Percentiles rank a stretch among this genome's conserved stretches.
These are phyloP conservation scores for Aspergillus kassunensis DNA, from an alignment of 495 filamentous ascomycete species.

Conservation along the genomic window DNA sequence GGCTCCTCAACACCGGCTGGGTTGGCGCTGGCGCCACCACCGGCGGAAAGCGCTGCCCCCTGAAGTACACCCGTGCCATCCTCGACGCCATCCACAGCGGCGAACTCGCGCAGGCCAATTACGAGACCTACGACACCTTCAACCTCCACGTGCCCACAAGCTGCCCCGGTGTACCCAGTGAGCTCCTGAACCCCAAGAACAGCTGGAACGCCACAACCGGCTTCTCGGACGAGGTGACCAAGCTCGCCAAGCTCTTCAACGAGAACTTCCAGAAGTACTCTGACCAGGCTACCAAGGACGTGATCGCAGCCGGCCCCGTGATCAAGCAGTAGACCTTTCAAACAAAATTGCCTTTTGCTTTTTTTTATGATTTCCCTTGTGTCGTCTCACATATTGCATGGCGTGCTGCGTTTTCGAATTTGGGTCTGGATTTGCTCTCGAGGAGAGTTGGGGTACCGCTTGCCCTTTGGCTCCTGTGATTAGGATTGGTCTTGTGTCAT, in stretches of 20 bases:
- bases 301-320: conserved; percentile 40
- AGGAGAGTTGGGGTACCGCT: conserved; percentile 11
- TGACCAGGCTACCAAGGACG: conserved; percentile 80
- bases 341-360: conserved; percentile 9
- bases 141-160: conserved; percentile 87
- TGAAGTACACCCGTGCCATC: conserved; percentile 98
- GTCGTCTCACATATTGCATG: conserved; percentile 25
- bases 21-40: conserved; percentile 92
- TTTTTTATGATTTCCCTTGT: conserved; percentile 9
- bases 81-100: conserved; percentile 96
- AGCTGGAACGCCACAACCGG: conserved; percentile 77
- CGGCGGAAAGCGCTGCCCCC: conserved; percentile 95
- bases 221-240: conserved; percentile 83
- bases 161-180: conserved; percentile 79
- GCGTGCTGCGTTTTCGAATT: conserved; percentile 23
- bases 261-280: conserved; percentile 98
- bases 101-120: conserved; percentile 84
- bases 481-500: not conserved
- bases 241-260: conserved; percentile 80
- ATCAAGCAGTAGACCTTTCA: conserved; percentile 12
- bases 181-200: conserved; percentile 91
- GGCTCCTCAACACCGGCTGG: conserved; percentile 99
- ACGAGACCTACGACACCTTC: conserved; percentile 95
- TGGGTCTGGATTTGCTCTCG: conserved; percentile 16
- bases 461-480: conserved; percentile 14